Conservation (phyloP, 352 stramenopile species). For the Globisporangium iwayamae region DNA sequence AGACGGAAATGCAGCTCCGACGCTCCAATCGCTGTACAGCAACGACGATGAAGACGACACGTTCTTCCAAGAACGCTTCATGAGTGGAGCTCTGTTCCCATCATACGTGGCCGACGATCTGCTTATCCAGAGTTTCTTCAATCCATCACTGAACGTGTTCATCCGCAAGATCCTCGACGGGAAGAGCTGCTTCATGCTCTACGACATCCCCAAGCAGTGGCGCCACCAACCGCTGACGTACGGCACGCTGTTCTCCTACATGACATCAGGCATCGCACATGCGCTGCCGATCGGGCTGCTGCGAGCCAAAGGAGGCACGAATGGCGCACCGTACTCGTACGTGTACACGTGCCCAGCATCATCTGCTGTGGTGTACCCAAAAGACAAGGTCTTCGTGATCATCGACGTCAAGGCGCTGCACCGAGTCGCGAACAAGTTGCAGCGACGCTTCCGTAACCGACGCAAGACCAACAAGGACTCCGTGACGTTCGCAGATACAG, state of each 20-base stretch:
- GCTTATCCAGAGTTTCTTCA: conserved; percentile 87
- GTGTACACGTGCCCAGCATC: conserved; percentile 78
- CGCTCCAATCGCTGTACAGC: conserved; percentile 8
- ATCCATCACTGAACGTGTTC: conserved; percentile 81
- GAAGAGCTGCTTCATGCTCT: conserved; percentile 84
- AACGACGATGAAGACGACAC: conserved; percentile 57
- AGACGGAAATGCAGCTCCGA: not conserved
- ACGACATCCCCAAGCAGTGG: conserved; percentile 62
- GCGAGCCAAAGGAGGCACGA: conserved; percentile 43
- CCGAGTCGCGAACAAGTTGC: conserved; percentile 70
- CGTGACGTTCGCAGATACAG: conserved; percentile 12
- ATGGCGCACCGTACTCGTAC: conserved; percentile 61
- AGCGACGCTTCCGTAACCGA: conserved; percentile 60
- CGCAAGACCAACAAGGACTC: conserved; percentile 1
- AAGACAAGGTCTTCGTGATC: conserved; percentile 81
- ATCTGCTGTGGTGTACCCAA: conserved; percentile 51
- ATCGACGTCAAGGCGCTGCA: conserved; percentile 75
- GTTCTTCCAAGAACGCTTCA: conserved; percentile 86
- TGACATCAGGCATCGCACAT: conserved; percentile 67
- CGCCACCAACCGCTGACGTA: conserved; percentile 48
- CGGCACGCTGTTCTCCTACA: conserved; percentile 69
- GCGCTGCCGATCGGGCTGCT: conserved; percentile 78
- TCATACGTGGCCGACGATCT: conserved; percentile 78
- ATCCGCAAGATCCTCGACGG: conserved; percentile 81
- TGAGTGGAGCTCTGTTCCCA: conserved; percentile 76